Conservation (phyloP, 2,329 filamentous ascomycete species). For the Arthroderma sp. region DNA sequence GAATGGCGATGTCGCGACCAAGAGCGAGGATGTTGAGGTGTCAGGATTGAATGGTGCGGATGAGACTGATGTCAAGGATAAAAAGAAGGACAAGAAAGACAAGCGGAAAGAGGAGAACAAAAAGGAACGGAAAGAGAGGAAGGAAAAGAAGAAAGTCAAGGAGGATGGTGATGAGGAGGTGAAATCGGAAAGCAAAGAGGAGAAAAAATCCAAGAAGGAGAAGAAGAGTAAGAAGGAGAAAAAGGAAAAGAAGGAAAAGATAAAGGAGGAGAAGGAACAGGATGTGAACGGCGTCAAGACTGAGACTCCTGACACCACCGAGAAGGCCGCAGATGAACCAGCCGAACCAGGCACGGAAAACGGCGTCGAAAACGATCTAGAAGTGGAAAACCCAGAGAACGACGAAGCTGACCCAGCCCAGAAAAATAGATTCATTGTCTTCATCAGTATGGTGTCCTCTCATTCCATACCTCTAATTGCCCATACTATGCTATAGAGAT, state of each 20-base stretch:
- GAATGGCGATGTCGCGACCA: not conserved
- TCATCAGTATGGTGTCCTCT: constrained; percentile 46
- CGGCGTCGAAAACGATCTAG: constrained; percentile 7
- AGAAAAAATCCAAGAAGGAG: constrained; percentile 12
- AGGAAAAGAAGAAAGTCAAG: constrained; percentile 14
- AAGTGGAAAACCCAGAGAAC: constrained; percentile 11
- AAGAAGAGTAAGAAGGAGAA: constrained; percentile 15
- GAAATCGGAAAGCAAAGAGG: constrained; percentile 6
- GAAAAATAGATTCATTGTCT: constrained; percentile 57
- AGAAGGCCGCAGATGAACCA: constrained; percentile 12
- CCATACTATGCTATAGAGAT: constrained; percentile 8
- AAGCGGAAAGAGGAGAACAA: constrained; percentile 14
- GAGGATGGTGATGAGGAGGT: constrained; percentile 10
- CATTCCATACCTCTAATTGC: constrained; percentile 7
- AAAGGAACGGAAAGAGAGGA: constrained; percentile 8
- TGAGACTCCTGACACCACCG: constrained; percentile 21
- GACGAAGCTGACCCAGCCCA: constrained; percentile 11
- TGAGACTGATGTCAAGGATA: constrained; percentile 15
- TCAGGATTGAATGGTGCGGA: not conserved
- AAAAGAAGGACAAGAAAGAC: constrained; percentile 11
- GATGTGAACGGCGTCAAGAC: not conserved
- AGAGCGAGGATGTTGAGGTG: not conserved
- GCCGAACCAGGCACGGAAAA: constrained; percentile 8
- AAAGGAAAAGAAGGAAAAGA: constrained; percentile 8
- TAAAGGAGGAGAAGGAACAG: constrained; percentile 11